These are phyloP conservation scores for Candida berthetii DNA, from an alignment of 805 yeast genomes.

Conservation along the genomic window DNA sequence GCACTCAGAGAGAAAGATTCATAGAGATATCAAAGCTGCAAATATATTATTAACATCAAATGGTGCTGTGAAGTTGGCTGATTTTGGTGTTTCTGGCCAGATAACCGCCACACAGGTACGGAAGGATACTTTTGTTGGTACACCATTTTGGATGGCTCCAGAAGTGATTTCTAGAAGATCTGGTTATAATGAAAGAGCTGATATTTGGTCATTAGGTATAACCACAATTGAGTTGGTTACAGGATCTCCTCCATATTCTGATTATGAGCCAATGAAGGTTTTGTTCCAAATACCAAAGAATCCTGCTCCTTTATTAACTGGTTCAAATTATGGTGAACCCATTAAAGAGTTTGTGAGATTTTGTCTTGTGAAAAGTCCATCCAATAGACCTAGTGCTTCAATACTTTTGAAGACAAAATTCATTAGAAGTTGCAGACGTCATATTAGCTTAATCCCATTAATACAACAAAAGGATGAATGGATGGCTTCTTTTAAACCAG, in stretches of 20 bases:
- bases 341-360: constrained; percentile 49
- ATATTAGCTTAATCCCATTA: constrained; percentile 24
- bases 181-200: constrained; percentile 83
- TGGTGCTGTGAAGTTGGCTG: constrained; percentile 79
- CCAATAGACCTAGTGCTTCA: constrained; percentile 54
- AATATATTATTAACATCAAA: constrained; percentile 66
- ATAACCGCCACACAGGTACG: constrained; percentile 54
- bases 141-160: constrained; percentile 99
- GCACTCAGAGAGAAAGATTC: constrained; percentile 72
- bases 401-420: constrained; percentile 50
- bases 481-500: constrained; percentile 23
- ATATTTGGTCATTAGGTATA: constrained; percentile 95
- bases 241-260: constrained; percentile 77
- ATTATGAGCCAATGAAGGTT: constrained; percentile 71
- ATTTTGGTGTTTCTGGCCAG: constrained; percentile 91
- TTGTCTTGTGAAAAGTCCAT: constrained; percentile 67
- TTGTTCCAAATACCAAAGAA: constrained; percentile 62
- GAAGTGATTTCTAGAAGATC: constrained; percentile 63
- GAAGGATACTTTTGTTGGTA: constrained; percentile 82
- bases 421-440: constrained; percentile 30
- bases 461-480: constrained; percentile 33
- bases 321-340: constrained; percentile 33
- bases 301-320: constrained; percentile 54
- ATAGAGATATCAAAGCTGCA: constrained; percentile 88
- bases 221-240: constrained; percentile 80